These are phyloP conservation scores for Calcarisporium arbuscula DNA, from an alignment of 2,329 filamentous ascomycete species.

Conservation along the genomic window DNA sequence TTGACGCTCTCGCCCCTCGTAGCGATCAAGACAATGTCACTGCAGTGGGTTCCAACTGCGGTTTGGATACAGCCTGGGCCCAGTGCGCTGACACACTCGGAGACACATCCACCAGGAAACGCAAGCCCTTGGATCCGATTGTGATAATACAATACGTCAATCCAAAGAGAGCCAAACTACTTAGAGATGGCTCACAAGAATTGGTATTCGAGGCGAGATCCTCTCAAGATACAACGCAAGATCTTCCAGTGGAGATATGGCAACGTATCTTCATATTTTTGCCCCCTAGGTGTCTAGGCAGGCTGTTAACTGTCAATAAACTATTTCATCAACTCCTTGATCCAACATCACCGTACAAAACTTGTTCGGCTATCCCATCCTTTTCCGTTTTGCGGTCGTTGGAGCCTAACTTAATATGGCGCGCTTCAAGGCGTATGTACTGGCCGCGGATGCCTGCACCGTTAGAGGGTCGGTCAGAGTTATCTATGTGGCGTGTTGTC, in stretches of 20 bases:
- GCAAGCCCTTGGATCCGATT: conserved; percentile 2
- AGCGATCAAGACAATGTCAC: neutral
- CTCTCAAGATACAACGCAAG: conserved; percentile 9
- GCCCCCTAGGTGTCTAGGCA: conserved; percentile 56
- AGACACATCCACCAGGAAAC: conserved; percentile 4
- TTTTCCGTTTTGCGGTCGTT: conserved; percentile 23
- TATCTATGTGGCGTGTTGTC: conserved; percentile 70
- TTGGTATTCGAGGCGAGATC: conserved; percentile 1
- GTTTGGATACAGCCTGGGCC: no score
- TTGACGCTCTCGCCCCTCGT: neutral
- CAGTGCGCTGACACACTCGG: neutral
- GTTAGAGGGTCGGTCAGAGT: conserved; percentile 57
- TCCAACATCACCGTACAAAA: conserved; percentile 29
- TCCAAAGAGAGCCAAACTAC: conserved; percentile 8
- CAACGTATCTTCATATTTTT: conserved; percentile 63
- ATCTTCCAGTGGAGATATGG: conserved; percentile 58
- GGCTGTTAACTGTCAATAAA: conserved; percentile 61
- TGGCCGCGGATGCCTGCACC: conserved; percentile 64
- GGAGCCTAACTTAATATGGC: conserved; percentile 65
- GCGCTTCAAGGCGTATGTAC: conserved; percentile 57
- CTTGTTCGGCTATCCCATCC: conserved; percentile 11
- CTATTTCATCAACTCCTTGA: conserved; percentile 57
- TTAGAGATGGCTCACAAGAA: neutral
- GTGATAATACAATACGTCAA: neutral
- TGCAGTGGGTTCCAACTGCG: neutral